Percentiles rank a stretch among this genome's conserved stretches.
These are phyloP conservation scores for Leucaena leucocephala DNA, from an alignment of 306 rosid species.

Conservation along the genomic window DNA sequence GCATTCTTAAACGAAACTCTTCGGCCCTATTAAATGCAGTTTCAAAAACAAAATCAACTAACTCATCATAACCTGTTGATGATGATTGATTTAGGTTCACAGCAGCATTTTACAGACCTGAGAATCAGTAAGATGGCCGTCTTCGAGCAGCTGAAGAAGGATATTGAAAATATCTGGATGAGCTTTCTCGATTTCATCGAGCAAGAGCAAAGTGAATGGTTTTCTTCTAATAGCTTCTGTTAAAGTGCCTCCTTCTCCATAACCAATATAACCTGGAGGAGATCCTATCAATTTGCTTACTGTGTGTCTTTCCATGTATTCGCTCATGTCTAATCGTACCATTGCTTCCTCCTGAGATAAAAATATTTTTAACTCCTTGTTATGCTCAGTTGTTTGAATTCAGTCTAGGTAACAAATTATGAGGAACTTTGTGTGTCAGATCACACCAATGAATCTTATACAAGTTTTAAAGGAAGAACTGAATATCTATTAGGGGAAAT, in stretches of 20 bases:
- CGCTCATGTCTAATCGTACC: slow-evolving; percentile 91
- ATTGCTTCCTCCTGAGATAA: slow-evolving; percentile 71
- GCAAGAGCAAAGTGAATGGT: slow-evolving; percentile 76
- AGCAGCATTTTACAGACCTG: slow-evolving; percentile 59
- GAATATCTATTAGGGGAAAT: no score
- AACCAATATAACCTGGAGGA: slow-evolving; percentile 92
- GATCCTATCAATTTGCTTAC: slow-evolving; percentile 93
- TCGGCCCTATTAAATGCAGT: slow-evolving; percentile 64
- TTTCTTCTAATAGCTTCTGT: slow-evolving; percentile 91
- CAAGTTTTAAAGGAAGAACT: background rate
- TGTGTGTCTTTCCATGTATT: slow-evolving; percentile 95
- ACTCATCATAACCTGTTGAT: background rate
- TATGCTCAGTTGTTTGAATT: background rate
- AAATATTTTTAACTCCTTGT: slow-evolving; percentile 11
- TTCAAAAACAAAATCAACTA: background rate
- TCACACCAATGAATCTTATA: background rate
- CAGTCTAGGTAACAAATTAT: background rate
- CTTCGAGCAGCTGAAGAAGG: slow-evolving; percentile 85
- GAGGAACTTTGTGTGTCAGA: background rate
- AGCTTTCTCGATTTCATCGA: slow-evolving; percentile 96
- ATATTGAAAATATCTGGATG: slow-evolving; percentile 93
- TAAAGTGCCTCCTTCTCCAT: slow-evolving; percentile 84
- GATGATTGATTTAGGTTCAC: background rate
- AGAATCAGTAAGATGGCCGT: slow-evolving; percentile 92
- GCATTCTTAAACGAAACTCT: slow-evolving; percentile 85